Evolutionary conservation across 163 green algal genomes (phyloP).

Genomic region (Scenedesmus sp.): DNA sequence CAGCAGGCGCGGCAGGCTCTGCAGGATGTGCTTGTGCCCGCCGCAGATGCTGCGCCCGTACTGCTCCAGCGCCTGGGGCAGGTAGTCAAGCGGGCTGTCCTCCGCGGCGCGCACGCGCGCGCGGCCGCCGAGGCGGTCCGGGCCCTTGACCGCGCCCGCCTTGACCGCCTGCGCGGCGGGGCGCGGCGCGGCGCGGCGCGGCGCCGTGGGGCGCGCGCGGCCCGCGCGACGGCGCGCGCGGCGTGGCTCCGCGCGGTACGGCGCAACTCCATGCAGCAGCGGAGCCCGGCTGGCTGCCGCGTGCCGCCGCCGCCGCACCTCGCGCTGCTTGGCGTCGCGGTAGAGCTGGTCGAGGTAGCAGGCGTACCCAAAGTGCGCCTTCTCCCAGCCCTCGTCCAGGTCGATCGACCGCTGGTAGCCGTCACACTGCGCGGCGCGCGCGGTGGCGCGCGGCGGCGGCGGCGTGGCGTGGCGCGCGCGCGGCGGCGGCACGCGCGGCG

Average conservation of each 20-base stretch:
- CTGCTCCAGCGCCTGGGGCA: conserved; percentile 73
- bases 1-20: conserved; percentile 91
- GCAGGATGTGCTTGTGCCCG: conserved; percentile 79
- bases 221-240: no score
- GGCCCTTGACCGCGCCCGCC: conserved; percentile 10
- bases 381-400: conserved; percentile 76
- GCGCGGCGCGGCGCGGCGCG: no score
- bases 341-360: conserved; percentile 67
- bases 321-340: conserved; percentile 64
- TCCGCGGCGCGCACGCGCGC: conserved; percentile 65
- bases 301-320: conserved; percentile 37
- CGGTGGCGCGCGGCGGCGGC: no score
- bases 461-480: no score
- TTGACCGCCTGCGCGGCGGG: conserved; percentile 4
- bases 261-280: no score
- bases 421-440: background rate
- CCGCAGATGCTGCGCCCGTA: conserved; percentile 79
- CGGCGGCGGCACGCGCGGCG: no score
- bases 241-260: no score
- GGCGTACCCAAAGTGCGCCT: conserved; percentile 86
- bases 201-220: no score
- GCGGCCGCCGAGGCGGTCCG: conserved; percentile 49
- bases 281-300: background rate
- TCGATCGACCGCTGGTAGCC: conserved; percentile 73
- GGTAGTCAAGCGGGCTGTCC: conserved; percentile 70